Base-by-base conservation (phyloP, 371 early-diverging fungal species). In the Batkoa obscura region DNA sequence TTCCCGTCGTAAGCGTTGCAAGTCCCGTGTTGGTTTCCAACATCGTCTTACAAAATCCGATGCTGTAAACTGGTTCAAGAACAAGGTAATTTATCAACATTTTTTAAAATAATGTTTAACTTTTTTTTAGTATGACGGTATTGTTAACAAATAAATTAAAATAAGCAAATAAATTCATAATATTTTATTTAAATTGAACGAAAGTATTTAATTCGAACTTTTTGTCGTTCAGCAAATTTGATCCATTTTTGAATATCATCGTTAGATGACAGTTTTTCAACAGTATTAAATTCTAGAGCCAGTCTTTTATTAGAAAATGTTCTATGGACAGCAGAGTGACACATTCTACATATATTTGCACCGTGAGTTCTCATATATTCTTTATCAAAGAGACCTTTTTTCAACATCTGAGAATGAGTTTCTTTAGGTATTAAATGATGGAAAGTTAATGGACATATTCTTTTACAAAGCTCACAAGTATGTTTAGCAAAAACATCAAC, bases 11-110 rank as follows among this genome's bases (percentile, higher is more conserved):
- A 96, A 90, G 86, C 87, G 84, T 71, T 75, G 80, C 70, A 73
- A 70, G 64, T 71, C 81, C 73, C 80, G 80, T 60, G 81, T 99
- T 61, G 99, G 99, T 64, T 69, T 74, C 68, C 79, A 74, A 59
- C 99, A 99, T 86, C 79, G 83, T 65, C 88, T 99, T 69, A 80
- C 71, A 75, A 94, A 91, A 76, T 75, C 82, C 62, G 88, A 87
- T 72, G 73, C 84, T 68, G 71, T 74, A 59, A 81, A 82, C 66
- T 87, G 88, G 88, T 87, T 81, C 80, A 86, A 87, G 81, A 71
- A 75, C 70, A 80, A 81, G 66, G 73, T 73, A 67, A 59, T 23
- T 23, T 23, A 23, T 23, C 23, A 23, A 23, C 23, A 15, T 45
- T 6, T 6, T 15, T 45, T 45, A 10, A 15, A 12, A 15, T 45